phyloP scores from a whole-genome alignment of 345 rosid species.

The Erysimum cheiranthoides region DNA sequence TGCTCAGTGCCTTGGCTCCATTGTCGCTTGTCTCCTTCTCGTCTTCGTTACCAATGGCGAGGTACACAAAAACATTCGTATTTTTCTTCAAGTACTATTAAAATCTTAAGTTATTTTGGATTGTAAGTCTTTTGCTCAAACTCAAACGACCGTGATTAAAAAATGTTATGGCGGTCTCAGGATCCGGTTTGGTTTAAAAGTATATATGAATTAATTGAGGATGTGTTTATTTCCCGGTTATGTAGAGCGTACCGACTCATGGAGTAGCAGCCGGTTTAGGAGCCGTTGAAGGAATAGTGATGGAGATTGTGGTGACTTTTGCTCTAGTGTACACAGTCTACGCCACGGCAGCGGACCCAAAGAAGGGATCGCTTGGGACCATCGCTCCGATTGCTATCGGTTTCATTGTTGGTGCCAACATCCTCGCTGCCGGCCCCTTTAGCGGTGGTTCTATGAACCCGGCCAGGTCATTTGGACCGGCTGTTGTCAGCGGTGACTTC shows the following conservation, averaged over 20 bases:
- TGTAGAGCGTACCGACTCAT: conserved; percentile 79
- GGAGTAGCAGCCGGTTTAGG: conserved; percentile 71
- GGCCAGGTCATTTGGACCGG: conserved; percentile 85
- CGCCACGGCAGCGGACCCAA: conserved; percentile 84
- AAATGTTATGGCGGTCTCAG: background rate
- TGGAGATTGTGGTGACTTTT: conserved; percentile 83
- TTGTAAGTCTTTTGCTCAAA: background rate
- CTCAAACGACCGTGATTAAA: conserved; percentile 33
- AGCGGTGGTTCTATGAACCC: conserved; percentile 97
- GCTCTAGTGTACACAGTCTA: conserved; percentile 84
- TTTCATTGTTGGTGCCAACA: conserved; percentile 87
- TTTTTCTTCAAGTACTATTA: background rate
- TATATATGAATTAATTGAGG: background rate
- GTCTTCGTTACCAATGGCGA: conserved; percentile 59
- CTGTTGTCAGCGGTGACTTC: conserved; percentile 77
- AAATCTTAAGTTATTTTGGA: background rate
- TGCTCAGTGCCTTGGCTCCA: conserved; percentile 84
- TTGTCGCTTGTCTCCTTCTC: conserved; percentile 86
- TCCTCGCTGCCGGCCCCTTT: conserved; percentile 90
- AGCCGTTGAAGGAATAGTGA: conserved; percentile 60
- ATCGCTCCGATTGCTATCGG: conserved; percentile 91
- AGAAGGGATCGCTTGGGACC: conserved; percentile 70
- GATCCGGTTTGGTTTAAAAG: conserved; percentile 1
- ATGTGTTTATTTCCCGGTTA: conserved; percentile 3
- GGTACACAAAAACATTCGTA: conserved; percentile 40